Evolutionary conservation across 192 early-diverging fungal species (phyloP), one percentile per base, ranked within the genome.

Genomic region (Entomortierella lignicola): DNA sequence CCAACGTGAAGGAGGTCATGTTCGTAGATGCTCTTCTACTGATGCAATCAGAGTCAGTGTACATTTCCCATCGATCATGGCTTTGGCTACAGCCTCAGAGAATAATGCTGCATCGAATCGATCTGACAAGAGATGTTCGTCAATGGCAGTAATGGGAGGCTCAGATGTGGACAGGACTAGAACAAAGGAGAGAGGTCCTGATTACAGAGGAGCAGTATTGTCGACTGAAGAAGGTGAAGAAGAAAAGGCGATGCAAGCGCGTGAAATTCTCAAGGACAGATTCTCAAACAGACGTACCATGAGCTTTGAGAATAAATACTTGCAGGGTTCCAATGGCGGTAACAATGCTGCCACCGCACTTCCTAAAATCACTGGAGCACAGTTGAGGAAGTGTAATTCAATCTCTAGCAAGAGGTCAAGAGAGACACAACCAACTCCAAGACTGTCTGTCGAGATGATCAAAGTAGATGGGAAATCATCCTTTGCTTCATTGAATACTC

Each of bases 21-120:
- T 79, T 1, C 67, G 75, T 2, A 48, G 75, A 47, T 79, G 75
- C 37, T 70, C 75, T 5, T 79, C 75, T 15, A 79, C 61, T 7
- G 75, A 79, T n/a, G 62, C 60, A 2, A 52, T 79, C 32, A 57
- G 72, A 2, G 20, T 47, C 27, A 65, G 63, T 53, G 31, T 58
- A n/a, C 53, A 58, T 44, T 63, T 77, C n/a, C 53, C 59, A 6
- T 25, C 48, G 2, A 43, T 8, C 26, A 31, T 43, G 11, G 41
- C 50, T 26, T 52, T 52, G 17, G 34, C 23, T 20, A 50, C 23
- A 4, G 15, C 52, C 17, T 31, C 50, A 20, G 15, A 5, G 17
- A 20, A 20, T 20, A 15, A 15, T 4, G 44, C 61, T 0, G 41
- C 69, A 25, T 61, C 74, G 1, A 50, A 37, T 18, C 74, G 74